These are phyloP conservation scores for Rhizoclosmatium hyalinum DNA, from an alignment of 371 early-diverging fungal species.

Conservation along the genomic window DNA sequence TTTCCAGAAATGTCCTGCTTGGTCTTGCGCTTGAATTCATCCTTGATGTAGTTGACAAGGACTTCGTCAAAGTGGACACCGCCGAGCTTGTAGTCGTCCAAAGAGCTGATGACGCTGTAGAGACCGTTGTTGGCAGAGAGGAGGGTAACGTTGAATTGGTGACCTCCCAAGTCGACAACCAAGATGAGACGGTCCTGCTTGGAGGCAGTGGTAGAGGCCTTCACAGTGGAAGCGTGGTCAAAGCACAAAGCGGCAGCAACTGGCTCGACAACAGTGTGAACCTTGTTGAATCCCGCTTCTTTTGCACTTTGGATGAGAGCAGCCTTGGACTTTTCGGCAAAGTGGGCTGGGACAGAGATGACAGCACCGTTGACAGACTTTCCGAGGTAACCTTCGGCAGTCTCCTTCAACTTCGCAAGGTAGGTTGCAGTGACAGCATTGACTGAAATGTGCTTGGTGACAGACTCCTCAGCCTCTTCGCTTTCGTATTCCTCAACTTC, in stretches of 20 bases:
- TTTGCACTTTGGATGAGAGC: slow-evolving; percentile 83
- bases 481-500: slow-evolving; percentile 67
- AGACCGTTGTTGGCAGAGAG: slow-evolving; percentile 89
- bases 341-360: slow-evolving; percentile 94
- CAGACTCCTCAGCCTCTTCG: slow-evolving; percentile 64
- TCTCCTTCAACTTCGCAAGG: slow-evolving; percentile 83
- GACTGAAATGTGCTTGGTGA: slow-evolving; percentile 63
- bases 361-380: slow-evolving; percentile 83
- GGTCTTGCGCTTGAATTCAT: slow-evolving; percentile 88
- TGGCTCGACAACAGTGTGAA: slow-evolving; percentile 94
- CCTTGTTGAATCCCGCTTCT: slow-evolving; percentile 88
- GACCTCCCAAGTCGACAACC: slow-evolving; percentile 97
- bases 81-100: slow-evolving; percentile 85
- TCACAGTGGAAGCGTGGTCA: slow-evolving; percentile 67
- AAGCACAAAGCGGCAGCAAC: slow-evolving; percentile 97
- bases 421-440: slow-evolving; percentile 79
- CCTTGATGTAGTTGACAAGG: slow-evolving; percentile 81
- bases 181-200: slow-evolving; percentile 79
- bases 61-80: slow-evolving; percentile 93
- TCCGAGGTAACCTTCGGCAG: slow-evolving; percentile 90
- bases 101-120: slow-evolving; percentile 83
- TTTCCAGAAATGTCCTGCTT: slow-evolving; percentile 78
- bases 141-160: slow-evolving; percentile 92
- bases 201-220: background rate
- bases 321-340: slow-evolving; percentile 83